Evolutionary conservation across 2,329 filamentous ascomycete species (phyloP).

Genomic region (Aspergillus sp.): DNA sequence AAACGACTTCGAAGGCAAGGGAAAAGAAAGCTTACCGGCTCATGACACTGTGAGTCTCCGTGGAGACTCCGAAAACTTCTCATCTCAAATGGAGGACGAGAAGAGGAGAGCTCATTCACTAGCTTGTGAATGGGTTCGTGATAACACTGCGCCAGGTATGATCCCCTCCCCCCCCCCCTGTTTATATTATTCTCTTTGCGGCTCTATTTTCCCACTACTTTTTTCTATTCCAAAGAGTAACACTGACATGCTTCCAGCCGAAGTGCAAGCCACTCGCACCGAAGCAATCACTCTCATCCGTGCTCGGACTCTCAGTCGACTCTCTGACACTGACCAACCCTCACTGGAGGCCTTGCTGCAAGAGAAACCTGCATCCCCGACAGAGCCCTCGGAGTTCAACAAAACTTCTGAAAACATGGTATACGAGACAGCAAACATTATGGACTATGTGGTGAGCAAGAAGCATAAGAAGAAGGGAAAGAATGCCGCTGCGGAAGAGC

Average conservation of each 20-base stretch:
- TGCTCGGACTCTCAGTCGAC: conserved; percentile 12
- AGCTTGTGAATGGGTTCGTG: not conserved
- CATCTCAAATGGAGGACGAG: not conserved
- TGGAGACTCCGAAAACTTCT: not conserved
- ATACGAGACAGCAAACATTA: not conserved
- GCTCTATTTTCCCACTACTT: not conserved
- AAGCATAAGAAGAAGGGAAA: conserved; percentile 4
- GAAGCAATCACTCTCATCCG: conserved; percentile 18
- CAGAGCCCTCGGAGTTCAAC: not conserved
- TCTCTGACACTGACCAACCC: not conserved
- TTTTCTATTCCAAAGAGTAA: not conserved
- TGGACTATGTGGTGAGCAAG: conserved; percentile 6
- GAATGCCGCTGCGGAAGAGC: not conserved
- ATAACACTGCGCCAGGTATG: not conserved
- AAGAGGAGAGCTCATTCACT: not conserved
- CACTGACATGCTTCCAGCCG: not conserved
- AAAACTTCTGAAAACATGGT: not conserved
- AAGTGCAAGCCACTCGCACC: conserved; percentile 8
- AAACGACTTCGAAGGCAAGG: not conserved
- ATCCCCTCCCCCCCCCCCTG: not conserved
- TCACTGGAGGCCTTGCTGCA: not conserved
- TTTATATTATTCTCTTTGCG: not conserved
- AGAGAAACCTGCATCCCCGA: not conserved
- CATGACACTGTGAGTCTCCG: not conserved
- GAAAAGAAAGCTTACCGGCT: not conserved